phyloP scores from a whole-genome alignment of 2,329 filamentous ascomycete species.

The Aurifilum marmelostoma region DNA sequence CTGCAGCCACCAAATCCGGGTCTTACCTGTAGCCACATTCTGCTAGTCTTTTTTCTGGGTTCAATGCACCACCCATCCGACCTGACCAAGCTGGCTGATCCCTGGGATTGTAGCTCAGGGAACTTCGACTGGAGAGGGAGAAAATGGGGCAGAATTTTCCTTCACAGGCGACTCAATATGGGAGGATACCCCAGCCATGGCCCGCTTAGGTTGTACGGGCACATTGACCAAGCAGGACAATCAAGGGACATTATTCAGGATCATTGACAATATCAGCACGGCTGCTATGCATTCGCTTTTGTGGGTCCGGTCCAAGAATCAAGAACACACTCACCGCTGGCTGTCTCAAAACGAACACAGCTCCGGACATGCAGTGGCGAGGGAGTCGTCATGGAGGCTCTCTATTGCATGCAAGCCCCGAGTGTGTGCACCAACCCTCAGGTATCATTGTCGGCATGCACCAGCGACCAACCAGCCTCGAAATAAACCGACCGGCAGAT shows the following conservation, averaged over 20 bases:
- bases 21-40: not conserved
- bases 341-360: constrained; percentile 2
- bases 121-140: not conserved
- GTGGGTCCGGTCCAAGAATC: not conserved
- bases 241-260: not conserved
- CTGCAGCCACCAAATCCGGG: constrained; percentile 11
- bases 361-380: not conserved
- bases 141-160: not conserved
- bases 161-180: not conserved
- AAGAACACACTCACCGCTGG: not conserved
- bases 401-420: not conserved
- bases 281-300: not conserved
- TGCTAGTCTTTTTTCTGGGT: constrained; percentile 9
- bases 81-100: not conserved
- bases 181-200: not conserved
- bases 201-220: not conserved
- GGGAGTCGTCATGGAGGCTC: not conserved
- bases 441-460: not conserved
- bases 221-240: not conserved
- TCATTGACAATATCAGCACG: not conserved
- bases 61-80: not conserved
- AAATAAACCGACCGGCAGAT: not conserved
- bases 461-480: not conserved
- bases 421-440: not conserved
- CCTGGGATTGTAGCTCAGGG: not conserved